phyloP scores from a whole-genome alignment of 768 basidiomycete species.

The Suillus subalutaceus region DNA sequence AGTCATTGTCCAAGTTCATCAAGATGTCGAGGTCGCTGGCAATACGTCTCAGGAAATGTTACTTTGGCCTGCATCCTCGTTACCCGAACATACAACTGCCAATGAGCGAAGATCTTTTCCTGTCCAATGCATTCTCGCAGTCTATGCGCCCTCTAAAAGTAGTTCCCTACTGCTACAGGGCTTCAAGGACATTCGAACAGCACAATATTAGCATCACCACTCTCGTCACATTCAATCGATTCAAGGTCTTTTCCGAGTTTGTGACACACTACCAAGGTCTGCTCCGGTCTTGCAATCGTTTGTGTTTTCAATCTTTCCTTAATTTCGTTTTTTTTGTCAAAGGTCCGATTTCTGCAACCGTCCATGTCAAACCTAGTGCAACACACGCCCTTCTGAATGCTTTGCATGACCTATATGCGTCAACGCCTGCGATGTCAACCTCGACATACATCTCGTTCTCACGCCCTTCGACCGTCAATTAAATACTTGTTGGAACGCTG shows the following conservation, averaged over 20 bases:
- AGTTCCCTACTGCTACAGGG: conserved; percentile 81
- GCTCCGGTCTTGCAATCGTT: conserved; percentile 16
- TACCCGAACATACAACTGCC: conserved; percentile 6
- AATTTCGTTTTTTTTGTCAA: neutral
- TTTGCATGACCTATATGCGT: conserved; percentile 67
- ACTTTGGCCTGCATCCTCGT: conserved; percentile 29
- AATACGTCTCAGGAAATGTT: conserved; percentile 3
- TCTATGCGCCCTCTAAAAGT: conserved; percentile 71
- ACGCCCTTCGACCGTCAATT: conserved; percentile 88
- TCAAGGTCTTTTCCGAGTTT: no score
- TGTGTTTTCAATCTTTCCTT: neutral
- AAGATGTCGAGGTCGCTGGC: conserved; percentile 6
- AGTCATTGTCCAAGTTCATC: neutral
- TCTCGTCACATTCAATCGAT: conserved; percentile 78
- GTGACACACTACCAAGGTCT: no score
- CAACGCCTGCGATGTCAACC: conserved; percentile 62
- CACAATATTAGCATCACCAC: conserved; percentile 87
- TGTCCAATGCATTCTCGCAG: conserved; percentile 71
- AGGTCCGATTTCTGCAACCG: conserved; percentile 86
- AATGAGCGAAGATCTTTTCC: conserved; percentile 46
- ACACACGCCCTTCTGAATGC: conserved; percentile 57
- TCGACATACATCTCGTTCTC: conserved; percentile 84
- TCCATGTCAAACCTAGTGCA: conserved; percentile 58
- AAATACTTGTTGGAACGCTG: conserved; percentile 89
- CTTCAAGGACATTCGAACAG: conserved; percentile 52